Evolutionary conservation across 768 basidiomycete species (phyloP).

Genomic region (Lactifluus rugatus): DNA sequence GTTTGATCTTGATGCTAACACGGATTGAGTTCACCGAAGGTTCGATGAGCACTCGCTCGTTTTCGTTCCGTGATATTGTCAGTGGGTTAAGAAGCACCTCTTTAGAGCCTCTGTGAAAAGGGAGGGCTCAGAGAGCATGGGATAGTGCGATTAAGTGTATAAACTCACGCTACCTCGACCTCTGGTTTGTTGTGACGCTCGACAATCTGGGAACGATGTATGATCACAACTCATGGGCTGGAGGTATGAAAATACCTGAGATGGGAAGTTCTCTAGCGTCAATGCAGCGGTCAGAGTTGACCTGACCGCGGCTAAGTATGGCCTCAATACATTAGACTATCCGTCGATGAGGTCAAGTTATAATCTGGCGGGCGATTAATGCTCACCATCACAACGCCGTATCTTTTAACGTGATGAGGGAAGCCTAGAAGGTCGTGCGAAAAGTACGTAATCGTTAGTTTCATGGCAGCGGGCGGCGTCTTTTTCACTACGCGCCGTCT

Average conservation of each 20-base stretch:
- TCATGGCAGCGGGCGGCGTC: background rate
- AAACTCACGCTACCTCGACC: constrained; percentile 70
- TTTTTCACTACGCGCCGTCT: background rate
- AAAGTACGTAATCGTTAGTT: constrained; percentile 33
- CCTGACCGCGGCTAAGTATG: constrained; percentile 92
- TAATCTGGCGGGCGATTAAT: background rate
- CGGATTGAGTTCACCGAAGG: constrained; percentile 96
- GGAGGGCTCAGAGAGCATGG: background rate
- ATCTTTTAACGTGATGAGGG: constrained; percentile 8
- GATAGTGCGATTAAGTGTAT: background rate
- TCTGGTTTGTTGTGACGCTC: constrained; percentile 98
- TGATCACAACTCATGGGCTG: constrained; percentile 19
- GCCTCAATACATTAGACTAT: constrained; percentile 91
- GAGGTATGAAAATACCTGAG: constrained; percentile 55
- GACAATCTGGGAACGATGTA: constrained; percentile 55
- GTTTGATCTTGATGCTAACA: constrained; percentile 96
- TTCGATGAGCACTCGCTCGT: constrained; percentile 94
- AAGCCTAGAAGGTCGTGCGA: constrained; percentile 21
- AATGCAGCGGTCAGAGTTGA: constrained; percentile 96
- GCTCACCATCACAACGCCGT: constrained; percentile 16
- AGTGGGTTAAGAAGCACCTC: constrained; percentile 93
- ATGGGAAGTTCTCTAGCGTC: constrained; percentile 95
- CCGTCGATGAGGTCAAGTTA: background rate
- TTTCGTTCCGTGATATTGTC: constrained; percentile 92
- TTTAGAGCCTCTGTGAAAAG: constrained; percentile 59